These are phyloP conservation scores for Inga laurina DNA, from an alignment of 306 rosid species.

Conservation along the genomic window DNA sequence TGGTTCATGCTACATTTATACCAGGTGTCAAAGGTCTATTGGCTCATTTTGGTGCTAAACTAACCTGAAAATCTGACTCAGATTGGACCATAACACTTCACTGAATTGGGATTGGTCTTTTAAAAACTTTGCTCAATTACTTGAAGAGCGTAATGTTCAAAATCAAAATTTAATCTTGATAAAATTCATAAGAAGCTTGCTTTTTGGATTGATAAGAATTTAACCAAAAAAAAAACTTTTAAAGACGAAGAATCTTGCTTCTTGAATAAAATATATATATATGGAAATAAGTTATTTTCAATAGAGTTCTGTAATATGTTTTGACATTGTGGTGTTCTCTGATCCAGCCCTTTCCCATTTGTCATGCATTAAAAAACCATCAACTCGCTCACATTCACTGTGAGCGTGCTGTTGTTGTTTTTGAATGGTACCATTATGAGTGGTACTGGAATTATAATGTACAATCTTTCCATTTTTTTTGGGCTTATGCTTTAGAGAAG, in stretches of 20 bases:
- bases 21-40: not conserved
- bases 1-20: too few relatives aligned
- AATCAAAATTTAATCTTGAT: not conserved
- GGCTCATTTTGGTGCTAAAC: not conserved
- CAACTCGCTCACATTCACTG: conserved; percentile 10
- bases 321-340: not conserved
- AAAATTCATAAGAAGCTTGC: not conserved
- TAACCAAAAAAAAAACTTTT: too few relatives aligned
- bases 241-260: not conserved
- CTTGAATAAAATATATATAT: not conserved
- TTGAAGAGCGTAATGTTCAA: not conserved
- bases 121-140: not conserved
- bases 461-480: conserved; percentile 10
- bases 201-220: not conserved
- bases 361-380: conserved; percentile 8
- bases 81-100: not conserved
- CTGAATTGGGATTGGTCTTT: not conserved
- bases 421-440: not conserved
- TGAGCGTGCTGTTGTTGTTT: conserved; percentile 15
- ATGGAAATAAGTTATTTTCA: not conserved
- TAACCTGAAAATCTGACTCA: not conserved
- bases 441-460: conserved; percentile 10
- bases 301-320: not conserved
- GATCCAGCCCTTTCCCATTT: not conserved
- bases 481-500: conserved; percentile 23